A percentile compares a stretch with the other conserved stretches of the same genome.
Conservation (phyloP, 2,329 filamentous ascomycete genomes). For the Arthrobotrys pseudoclavata region DNA sequence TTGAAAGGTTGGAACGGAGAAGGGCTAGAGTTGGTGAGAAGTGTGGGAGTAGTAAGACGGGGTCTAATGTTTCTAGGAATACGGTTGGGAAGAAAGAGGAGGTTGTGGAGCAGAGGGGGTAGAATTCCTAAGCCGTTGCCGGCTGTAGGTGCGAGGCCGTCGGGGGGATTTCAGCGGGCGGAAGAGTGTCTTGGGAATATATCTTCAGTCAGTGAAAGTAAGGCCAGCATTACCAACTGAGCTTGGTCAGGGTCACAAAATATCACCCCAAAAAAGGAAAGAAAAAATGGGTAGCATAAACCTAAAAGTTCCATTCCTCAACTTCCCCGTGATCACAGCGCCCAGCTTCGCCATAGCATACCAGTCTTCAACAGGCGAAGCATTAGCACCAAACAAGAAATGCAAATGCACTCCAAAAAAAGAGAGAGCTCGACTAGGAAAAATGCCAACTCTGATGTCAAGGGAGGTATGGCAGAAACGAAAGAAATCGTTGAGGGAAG, state of each 20-base stretch:
- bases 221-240: background rate
- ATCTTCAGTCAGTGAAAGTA: background rate
- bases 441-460: constrained; percentile 21
- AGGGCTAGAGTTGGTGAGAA: background rate
- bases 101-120: constrained; percentile 15
- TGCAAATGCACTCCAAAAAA: background rate
- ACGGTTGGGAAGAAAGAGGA: background rate
- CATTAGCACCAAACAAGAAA: background rate
- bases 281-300: constrained; percentile 9
- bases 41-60: background rate
- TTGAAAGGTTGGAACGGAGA: background rate
- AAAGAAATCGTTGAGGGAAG: background rate
- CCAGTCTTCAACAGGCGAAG: background rate
- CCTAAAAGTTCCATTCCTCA: constrained; percentile 1
- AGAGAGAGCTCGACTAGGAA: background rate
- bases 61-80: background rate
- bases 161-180: background rate
- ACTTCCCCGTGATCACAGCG: background rate
- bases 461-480: constrained; percentile 15
- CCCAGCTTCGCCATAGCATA: constrained; percentile 14
- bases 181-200: background rate
- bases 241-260: background rate
- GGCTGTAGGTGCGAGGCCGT: background rate
- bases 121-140: background rate
- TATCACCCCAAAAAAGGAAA: background rate